phyloP scores from a whole-genome alignment of 106 monocot genomes.

The Dioscorea dumetorum region DNA sequence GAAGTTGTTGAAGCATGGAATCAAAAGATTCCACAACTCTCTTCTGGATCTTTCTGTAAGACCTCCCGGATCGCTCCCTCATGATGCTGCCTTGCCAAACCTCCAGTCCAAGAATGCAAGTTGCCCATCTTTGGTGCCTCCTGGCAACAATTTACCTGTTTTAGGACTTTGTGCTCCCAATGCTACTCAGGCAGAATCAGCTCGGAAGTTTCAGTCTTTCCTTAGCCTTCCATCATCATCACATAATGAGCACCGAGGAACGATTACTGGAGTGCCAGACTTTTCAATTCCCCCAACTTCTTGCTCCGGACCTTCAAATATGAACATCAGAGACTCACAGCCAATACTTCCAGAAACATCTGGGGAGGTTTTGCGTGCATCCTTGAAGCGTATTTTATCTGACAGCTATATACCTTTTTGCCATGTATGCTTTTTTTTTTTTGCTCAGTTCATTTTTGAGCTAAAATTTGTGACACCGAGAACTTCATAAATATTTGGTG shows the following conservation, averaged over 20 bases:
- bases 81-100: slow-evolving; percentile 33
- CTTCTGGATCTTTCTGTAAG: slow-evolving; percentile 40
- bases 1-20: slow-evolving; percentile 26
- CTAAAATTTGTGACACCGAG: background rate
- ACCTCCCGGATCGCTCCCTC: slow-evolving; percentile 19
- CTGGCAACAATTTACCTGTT: slow-evolving; percentile 55
- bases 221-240: slow-evolving; percentile 9
- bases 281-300: slow-evolving; percentile 19
- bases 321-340: slow-evolving; percentile 11
- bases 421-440: slow-evolving; percentile 34
- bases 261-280: slow-evolving; percentile 22
- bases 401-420: slow-evolving; percentile 62
- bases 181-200: slow-evolving; percentile 36
- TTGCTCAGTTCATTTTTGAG: background rate
- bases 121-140: slow-evolving; percentile 21
- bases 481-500: slow-evolving; percentile 10
- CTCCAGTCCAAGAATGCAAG: slow-evolving; percentile 19
- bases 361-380: slow-evolving; percentile 29
- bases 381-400: slow-evolving; percentile 40
- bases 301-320: slow-evolving; percentile 22
- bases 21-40: slow-evolving; percentile 26
- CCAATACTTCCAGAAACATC: slow-evolving; percentile 19
- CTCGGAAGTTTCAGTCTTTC: slow-evolving; percentile 18
- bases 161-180: slow-evolving; percentile 91
- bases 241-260: slow-evolving; percentile 25